phyloP scores from a whole-genome alignment of 2,329 filamentous ascomycete species.

The Botryosphaeria agaves region DNA sequence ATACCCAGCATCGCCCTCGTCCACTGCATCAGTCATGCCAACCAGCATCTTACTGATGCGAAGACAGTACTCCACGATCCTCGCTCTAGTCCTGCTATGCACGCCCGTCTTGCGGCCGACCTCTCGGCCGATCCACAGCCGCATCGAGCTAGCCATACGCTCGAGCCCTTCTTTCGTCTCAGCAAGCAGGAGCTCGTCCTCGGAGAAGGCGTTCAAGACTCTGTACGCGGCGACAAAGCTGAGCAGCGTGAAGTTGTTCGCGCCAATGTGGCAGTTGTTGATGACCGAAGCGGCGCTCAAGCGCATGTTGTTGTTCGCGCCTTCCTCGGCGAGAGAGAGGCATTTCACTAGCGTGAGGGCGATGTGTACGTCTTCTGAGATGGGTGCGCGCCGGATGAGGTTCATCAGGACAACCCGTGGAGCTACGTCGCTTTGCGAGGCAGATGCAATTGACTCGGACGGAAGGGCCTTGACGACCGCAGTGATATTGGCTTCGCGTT shows the following conservation, averaged over 20 bases:
- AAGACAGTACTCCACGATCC: constrained; percentile 23
- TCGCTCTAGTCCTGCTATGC: constrained; percentile 17
- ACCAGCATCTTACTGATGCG: constrained; percentile 25
- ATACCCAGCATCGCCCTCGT: constrained; percentile 13
- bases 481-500: constrained; percentile 32
- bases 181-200: constrained; percentile 13
- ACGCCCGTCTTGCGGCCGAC: constrained; percentile 23
- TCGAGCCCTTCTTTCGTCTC: constrained; percentile 23
- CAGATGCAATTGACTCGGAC: constrained; percentile 13
- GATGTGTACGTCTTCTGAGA: constrained; percentile 38
- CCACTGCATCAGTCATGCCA: constrained; percentile 13
- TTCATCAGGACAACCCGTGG: constrained; percentile 21
- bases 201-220: constrained; percentile 19
- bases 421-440: constrained; percentile 10
- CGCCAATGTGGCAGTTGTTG: constrained; percentile 21
- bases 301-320: constrained; percentile 12
- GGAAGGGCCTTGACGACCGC: constrained; percentile 37
- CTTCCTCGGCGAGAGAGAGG: constrained; percentile 25
- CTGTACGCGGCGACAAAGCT: constrained; percentile 27
- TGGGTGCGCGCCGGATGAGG: constrained; percentile 34
- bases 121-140: constrained; percentile 29
- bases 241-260: constrained; percentile 23
- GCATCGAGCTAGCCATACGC: constrained; percentile 22
- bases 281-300: constrained; percentile 20
- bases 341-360: constrained; percentile 43